A percentile compares a stretch with the other conserved stretches of the same genome.
Evolutionary conservation across 352 stramenopile genomes (phyloP).

Genomic region (Blastocystis sp.): DNA sequence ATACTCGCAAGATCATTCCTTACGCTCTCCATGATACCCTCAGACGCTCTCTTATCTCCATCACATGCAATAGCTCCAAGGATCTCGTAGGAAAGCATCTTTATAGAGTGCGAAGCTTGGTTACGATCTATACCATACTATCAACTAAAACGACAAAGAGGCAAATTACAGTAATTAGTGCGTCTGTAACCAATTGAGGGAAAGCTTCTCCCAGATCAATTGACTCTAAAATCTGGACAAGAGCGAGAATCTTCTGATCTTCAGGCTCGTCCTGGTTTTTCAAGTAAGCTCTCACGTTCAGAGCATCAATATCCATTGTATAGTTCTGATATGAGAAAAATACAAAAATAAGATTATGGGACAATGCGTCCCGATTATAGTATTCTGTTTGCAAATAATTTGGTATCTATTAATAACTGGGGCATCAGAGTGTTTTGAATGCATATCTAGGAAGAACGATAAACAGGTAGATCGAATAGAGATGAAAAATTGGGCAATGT

Average conservation of each 20-base stretch:
- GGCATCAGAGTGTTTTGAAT: not conserved
- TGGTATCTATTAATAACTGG: not conserved
- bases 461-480: too few relatives aligned
- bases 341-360: not conserved
- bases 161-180: conserved; percentile 29
- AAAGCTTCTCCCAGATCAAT: conserved; percentile 38
- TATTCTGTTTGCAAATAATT: not conserved
- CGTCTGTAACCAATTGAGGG: conserved; percentile 21
- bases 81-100: conserved; percentile 61
- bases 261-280: conserved; percentile 3
- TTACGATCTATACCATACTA: conserved; percentile 61
- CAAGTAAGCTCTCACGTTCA: conserved; percentile 47
- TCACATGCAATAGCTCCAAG: conserved; percentile 45
- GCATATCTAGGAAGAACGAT: too few relatives aligned
- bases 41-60: conserved; percentile 39
- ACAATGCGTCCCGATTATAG: not conserved
- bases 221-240: conserved; percentile 35
- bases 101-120: conserved; percentile 29
- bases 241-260: conserved; percentile 54
- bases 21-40: conserved; percentile 52
- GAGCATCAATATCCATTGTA: conserved; percentile 30
- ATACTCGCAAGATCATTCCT: conserved; percentile 39
- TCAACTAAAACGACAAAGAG: not conserved
- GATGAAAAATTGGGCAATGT: too few relatives aligned
- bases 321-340: not conserved